A percentile compares a stretch with the other conserved stretches of the same genome.
Evolutionary conservation across 495 filamentous ascomycete genomes (phyloP).

Genomic region (Hyaloscypha hepaticicola): DNA sequence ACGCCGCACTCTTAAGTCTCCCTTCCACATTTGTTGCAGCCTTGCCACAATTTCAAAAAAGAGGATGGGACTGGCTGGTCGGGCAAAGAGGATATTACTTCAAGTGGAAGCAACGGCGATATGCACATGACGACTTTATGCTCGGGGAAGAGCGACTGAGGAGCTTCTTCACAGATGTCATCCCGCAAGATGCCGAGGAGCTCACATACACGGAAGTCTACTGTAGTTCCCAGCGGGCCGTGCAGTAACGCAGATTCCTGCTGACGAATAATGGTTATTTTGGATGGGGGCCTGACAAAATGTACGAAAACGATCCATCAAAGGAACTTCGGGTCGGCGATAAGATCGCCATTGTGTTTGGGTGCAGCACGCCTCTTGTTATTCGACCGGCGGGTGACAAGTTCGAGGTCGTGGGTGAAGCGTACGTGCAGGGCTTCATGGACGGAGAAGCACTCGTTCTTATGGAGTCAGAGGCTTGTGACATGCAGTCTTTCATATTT

Average conservation of each 20-base stretch:
- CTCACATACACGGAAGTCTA: constrained; percentile 19
- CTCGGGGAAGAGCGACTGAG: constrained; percentile 10
- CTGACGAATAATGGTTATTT: not conserved
- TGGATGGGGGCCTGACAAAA: constrained; percentile 3
- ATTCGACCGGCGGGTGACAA: not conserved
- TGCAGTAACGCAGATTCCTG: too few relatives aligned
- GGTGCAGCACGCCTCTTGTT: constrained; percentile 5
- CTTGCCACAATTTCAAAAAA: too few relatives aligned
- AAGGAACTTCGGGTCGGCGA: not conserved
- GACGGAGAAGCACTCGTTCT: too few relatives aligned
- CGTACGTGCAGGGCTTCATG: constrained; percentile 1
- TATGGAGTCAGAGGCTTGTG: too few relatives aligned
- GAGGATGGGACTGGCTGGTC: constrained; percentile 21
- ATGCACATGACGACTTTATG: constrained; percentile 14
- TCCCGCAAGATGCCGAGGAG: constrained; percentile 23
- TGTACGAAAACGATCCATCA: not conserved
- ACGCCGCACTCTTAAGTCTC: too few relatives aligned
- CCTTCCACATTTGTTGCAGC: too few relatives aligned
- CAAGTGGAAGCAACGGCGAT: constrained; percentile 18
- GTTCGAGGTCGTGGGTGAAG: constrained; percentile 40
- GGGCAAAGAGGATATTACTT: constrained; percentile 19
- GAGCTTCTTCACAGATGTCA: constrained; percentile 20
- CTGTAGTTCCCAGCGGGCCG: too few relatives aligned
- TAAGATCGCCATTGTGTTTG: constrained; percentile 5
- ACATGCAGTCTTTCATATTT: too few relatives aligned